phyloP scores from a whole-genome alignment of 2,329 filamentous ascomycete species.

The Colletotrichum destructivum region DNA sequence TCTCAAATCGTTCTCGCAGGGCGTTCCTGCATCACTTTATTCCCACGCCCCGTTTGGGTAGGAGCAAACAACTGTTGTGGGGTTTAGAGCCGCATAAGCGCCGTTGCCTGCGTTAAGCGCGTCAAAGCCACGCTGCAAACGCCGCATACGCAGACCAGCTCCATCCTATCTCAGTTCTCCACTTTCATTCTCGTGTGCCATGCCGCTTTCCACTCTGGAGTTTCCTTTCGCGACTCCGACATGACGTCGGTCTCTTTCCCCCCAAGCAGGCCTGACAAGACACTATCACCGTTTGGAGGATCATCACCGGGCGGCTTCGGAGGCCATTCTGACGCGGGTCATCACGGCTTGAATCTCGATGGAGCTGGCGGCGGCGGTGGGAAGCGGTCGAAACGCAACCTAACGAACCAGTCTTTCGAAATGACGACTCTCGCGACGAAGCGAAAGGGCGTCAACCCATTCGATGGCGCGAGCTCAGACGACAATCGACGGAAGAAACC shows the following conservation, averaged over 20 bases:
- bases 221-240: conserved; percentile 31
- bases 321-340: conserved; percentile 7
- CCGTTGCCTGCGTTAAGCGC: conserved; percentile 11
- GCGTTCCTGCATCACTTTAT: background rate
- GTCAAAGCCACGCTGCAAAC: background rate
- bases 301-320: conserved; percentile 34
- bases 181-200: conserved; percentile 34
- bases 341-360: conserved; percentile 50
- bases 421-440: conserved; percentile 48
- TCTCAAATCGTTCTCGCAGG: background rate
- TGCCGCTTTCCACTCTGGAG: conserved; percentile 30
- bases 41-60: background rate
- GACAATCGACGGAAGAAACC: conserved; percentile 41
- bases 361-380: conserved; percentile 49
- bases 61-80: background rate
- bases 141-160: conserved; percentile 38
- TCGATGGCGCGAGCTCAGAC: conserved; percentile 45
- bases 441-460: conserved; percentile 46
- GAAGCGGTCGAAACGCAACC: conserved; percentile 47
- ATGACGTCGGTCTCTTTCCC: conserved; percentile 42
- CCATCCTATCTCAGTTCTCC: conserved; percentile 39
- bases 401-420: conserved; percentile 46
- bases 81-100: background rate
- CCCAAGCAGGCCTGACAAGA: conserved; percentile 36
- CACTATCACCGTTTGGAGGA: conserved; percentile 19